These are phyloP conservation scores for Exophiala lecanii-corni DNA, from an alignment of 2,329 filamentous ascomycete genomes.

Conservation along the genomic window DNA sequence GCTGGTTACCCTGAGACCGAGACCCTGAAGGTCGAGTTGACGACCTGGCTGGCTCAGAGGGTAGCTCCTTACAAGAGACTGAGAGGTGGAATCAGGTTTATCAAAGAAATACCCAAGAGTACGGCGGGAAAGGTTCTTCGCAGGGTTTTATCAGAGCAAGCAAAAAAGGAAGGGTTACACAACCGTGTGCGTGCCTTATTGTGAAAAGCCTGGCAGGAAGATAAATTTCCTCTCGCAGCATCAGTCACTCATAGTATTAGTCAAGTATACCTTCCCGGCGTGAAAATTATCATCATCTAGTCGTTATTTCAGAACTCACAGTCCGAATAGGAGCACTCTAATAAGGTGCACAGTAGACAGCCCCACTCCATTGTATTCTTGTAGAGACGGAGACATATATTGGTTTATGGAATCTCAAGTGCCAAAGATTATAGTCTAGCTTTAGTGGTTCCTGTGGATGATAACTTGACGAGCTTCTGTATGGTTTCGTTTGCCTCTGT, in stretches of 20 bases:
- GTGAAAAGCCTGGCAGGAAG: too few relatives aligned
- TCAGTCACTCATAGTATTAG: too few relatives aligned
- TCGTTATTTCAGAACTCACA: too few relatives aligned
- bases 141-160: slow-evolving; percentile 9
- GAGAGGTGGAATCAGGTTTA: slow-evolving; percentile 43
- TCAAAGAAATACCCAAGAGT: slow-evolving; percentile 46
- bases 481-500: background rate
- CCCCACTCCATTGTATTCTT: too few relatives aligned
- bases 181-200: too few relatives aligned
- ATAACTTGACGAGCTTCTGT: background rate
- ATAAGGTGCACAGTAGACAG: too few relatives aligned
- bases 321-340: too few relatives aligned
- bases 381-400: too few relatives aligned
- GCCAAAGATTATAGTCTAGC: background rate
- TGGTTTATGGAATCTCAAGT: background rate
- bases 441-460: background rate
- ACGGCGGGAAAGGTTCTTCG: slow-evolving; percentile 14
- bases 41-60: slow-evolving; percentile 39
- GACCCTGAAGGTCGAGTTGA: slow-evolving; percentile 44
- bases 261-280: too few relatives aligned
- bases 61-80: slow-evolving; percentile 44
- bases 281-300: too few relatives aligned
- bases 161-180: slow-evolving; percentile 10
- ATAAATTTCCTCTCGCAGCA: too few relatives aligned
- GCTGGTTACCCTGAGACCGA: slow-evolving; percentile 41